These are phyloP conservation scores for Teratosphaeria gauchensis DNA, from an alignment of 2,329 filamentous ascomycete species.

Conservation along the genomic window DNA sequence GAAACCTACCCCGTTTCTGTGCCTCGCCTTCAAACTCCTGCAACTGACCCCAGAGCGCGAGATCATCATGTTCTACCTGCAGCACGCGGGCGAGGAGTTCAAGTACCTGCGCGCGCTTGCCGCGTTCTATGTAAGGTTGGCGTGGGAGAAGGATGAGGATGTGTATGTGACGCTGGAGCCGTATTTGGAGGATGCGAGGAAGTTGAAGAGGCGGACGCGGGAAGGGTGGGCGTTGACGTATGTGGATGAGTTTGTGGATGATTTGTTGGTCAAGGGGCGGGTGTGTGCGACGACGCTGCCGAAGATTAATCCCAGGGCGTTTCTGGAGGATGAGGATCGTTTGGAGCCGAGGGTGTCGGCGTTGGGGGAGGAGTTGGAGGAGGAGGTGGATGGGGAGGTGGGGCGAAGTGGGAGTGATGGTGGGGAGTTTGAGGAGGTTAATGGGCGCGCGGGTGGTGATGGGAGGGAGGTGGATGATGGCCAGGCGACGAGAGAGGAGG, in stretches of 20 bases:
- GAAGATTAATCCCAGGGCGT: constrained; percentile 75
- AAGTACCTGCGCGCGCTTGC: constrained; percentile 82
- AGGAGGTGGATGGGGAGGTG: constrained; percentile 57
- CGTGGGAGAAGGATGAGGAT: constrained; percentile 70
- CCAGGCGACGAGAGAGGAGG: constrained; percentile 7
- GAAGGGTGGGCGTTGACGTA: constrained; percentile 66
- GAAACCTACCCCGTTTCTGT: constrained; percentile 85
- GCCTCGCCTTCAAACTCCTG: constrained; percentile 86
- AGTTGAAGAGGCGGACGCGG: constrained; percentile 67
- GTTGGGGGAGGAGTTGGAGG: constrained; percentile 66
- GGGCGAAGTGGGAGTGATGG: constrained; percentile 24
- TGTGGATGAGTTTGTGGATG: constrained; percentile 90
- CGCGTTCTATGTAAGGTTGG: constrained; percentile 86
- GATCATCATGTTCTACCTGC: constrained; percentile 70
- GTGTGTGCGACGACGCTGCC: constrained; percentile 86
- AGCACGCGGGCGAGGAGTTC: constrained; percentile 59
- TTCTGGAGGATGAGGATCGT: constrained; percentile 80
- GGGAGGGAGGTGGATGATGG: constrained; percentile 2
- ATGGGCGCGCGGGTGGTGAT: constrained; percentile 12
- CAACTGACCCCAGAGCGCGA: constrained; percentile 75
- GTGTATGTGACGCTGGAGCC: constrained; percentile 76
- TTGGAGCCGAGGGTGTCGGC: constrained; percentile 79
- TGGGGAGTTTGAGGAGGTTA: constrained; percentile 5
- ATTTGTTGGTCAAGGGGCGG: constrained; percentile 76
- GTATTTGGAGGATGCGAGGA: constrained; percentile 69